Evolutionary conservation across 371 early-diverging fungal genomes (phyloP).

Genomic region (Parasitella parasitica): DNA sequence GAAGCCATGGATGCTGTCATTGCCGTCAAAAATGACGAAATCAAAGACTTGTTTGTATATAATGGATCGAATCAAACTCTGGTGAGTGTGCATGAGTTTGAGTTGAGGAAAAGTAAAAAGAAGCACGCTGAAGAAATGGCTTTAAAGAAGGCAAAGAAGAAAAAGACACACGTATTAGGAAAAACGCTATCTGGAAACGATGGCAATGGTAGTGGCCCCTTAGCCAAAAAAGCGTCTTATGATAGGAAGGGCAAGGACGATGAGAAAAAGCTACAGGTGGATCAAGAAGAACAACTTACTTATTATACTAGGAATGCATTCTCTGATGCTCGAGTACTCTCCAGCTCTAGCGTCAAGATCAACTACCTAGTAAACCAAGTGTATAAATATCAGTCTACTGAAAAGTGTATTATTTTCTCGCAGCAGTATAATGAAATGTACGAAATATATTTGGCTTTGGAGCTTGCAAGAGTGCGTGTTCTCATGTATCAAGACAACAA

Average conservation of each 20-base stretch:
- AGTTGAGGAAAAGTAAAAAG: background rate
- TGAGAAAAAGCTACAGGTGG: background rate
- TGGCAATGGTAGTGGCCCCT: too few species aligned
- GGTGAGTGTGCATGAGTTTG: conserved; percentile 7
- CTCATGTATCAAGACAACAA: conserved; percentile 53
- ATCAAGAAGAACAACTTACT: conserved; percentile 9
- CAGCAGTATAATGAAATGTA: conserved; percentile 48
- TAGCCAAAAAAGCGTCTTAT: background rate
- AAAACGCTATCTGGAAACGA: background rate
- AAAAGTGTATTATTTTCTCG: conserved; percentile 65
- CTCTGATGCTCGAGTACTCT: conserved; percentile 15
- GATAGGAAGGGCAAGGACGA: background rate
- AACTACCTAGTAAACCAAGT: conserved; percentile 56
- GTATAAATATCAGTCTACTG: conserved; percentile 30
- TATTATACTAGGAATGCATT: conserved; percentile 23
- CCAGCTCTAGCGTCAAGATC: conserved; percentile 53
- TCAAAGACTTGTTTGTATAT: conserved; percentile 18
- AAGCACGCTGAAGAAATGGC: background rate
- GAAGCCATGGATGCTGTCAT: conserved; percentile 11
- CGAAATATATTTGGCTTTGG: conserved; percentile 48
- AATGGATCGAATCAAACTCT: conserved; percentile 10
- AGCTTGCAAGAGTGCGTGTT: conserved; percentile 54
- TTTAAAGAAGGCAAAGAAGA: background rate
- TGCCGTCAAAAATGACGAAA: background rate
- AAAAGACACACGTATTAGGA: background rate